Conservation (phyloP, 495 filamentous ascomycete genomes). For the Xylaria longipes region DNA sequence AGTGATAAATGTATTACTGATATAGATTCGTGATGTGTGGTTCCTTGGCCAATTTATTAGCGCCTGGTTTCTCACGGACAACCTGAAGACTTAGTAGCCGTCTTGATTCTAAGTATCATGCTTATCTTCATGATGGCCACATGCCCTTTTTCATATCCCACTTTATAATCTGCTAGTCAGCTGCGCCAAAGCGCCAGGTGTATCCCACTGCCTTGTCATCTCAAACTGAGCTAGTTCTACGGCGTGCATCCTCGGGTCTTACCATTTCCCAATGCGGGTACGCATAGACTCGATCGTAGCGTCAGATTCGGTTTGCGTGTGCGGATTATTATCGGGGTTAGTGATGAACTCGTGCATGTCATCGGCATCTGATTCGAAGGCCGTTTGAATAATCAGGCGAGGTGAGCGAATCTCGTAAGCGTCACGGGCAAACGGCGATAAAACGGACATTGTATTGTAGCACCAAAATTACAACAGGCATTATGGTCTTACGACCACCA, state of each 20-base stretch:
- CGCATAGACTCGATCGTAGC: neutral
- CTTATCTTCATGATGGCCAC: neutral
- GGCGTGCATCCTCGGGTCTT: neutral
- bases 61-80: neutral
- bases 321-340: neutral
- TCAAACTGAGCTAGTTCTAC: neutral
- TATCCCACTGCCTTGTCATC: neutral
- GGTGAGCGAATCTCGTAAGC: neutral
- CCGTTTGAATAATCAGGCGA: neutral
- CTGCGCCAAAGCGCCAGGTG: neutral
- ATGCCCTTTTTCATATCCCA: neutral
- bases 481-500: neutral
- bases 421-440: neutral
- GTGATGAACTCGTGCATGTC: neutral
- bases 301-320: neutral
- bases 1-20: neutral
- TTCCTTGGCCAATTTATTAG: neutral
- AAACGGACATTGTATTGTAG: neutral
- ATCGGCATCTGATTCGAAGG: constrained; percentile 5
- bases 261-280: neutral
- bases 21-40: neutral
- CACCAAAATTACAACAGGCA: neutral
- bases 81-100: neutral
- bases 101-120: neutral
- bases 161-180: neutral